Conservation (phyloP, 2,329 filamentous ascomycete genomes). For the Balansia obtecta region DNA sequence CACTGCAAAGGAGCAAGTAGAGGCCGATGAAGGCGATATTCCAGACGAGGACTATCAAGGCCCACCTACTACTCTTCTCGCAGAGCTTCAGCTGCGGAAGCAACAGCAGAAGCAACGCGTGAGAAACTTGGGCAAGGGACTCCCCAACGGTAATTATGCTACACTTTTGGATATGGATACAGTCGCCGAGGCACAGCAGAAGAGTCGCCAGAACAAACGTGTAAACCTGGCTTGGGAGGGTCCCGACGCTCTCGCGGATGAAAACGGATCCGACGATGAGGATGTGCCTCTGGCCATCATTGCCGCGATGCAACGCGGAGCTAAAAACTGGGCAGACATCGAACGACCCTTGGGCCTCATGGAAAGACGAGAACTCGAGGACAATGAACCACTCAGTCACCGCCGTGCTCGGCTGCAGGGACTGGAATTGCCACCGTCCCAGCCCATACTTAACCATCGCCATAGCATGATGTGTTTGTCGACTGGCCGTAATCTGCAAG, state of each 20-base stretch:
- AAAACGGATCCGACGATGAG: constrained; percentile 51
- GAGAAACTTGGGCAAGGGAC: constrained; percentile 41
- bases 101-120: constrained; percentile 75
- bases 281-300: constrained; percentile 83
- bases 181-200: constrained; percentile 73
- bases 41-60: constrained; percentile 47
- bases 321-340: constrained; percentile 38
- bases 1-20: constrained; percentile 22
- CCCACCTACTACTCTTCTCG: constrained; percentile 78
- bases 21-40: constrained; percentile 32
- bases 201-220: constrained; percentile 59
- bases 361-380: constrained; percentile 74
- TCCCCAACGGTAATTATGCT: constrained; percentile 72
- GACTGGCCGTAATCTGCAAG: constrained; percentile 8
- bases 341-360: constrained; percentile 61
- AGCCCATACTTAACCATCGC: constrained; percentile 26
- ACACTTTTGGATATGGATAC: constrained; percentile 86
- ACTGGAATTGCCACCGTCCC: constrained; percentile 29
- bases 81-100: constrained; percentile 85
- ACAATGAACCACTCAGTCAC: constrained; percentile 76
- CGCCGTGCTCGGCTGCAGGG: constrained; percentile 66
- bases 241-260: constrained; percentile 31
- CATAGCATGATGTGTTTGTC: constrained; percentile 32
- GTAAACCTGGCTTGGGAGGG: constrained; percentile 90
- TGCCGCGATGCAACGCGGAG: constrained; percentile 45